Conservation (phyloP, 129 eudicot genomes). For the Solidago caesia region DNA sequence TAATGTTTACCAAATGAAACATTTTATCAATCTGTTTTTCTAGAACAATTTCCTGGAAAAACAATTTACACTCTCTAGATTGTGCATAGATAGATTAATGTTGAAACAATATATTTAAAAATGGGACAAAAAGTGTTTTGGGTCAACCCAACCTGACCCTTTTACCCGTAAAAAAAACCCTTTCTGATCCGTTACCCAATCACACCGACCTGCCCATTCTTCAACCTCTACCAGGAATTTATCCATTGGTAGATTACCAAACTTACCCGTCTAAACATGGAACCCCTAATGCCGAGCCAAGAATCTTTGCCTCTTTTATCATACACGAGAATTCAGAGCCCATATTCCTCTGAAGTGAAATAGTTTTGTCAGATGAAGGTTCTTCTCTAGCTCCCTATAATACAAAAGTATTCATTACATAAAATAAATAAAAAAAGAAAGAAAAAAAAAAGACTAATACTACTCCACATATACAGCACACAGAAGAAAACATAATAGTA, state of each 20-base stretch:
- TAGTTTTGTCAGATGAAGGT: conserved; percentile 35
- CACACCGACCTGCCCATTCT: neutral
- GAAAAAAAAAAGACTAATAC: neutral
- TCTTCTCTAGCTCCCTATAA: conserved; percentile 56
- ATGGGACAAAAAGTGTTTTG: no score
- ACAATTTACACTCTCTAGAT: neutral
- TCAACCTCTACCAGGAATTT: neutral
- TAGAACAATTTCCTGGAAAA: neutral
- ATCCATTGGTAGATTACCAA: neutral
- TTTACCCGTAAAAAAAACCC: neutral
- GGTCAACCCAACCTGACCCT: neutral
- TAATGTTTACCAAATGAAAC: neutral
- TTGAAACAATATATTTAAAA: no score
- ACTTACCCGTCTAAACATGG: conserved; percentile 92
- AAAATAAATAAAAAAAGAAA: neutral
- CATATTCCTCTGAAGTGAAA: conserved; percentile 68
- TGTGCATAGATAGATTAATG: neutral
- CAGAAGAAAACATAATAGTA: conserved; percentile 1
- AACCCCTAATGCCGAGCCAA: conserved; percentile 74
- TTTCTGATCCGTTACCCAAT: no score
- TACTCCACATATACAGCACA: neutral
- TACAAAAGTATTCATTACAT: neutral
- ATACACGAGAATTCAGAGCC: conserved; percentile 97
- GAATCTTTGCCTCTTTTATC: conserved; percentile 87
- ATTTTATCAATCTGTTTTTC: neutral